These are phyloP conservation scores for Areca catechu DNA, from an alignment of 176 grass and related monocot genomes.

Conservation along the genomic window DNA sequence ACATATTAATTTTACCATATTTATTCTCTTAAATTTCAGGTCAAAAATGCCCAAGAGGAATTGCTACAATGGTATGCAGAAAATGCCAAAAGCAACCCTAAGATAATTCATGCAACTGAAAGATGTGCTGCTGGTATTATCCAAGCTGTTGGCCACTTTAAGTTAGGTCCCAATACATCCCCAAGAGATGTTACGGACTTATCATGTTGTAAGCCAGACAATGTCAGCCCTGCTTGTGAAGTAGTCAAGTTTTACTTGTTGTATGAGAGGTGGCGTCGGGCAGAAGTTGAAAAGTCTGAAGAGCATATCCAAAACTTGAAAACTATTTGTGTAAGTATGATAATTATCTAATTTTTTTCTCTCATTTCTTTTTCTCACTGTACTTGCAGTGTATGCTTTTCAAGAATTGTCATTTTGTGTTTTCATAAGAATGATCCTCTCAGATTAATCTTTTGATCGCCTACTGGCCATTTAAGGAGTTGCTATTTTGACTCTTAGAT, in stretches of 20 bases:
- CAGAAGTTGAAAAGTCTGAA: constrained; percentile 47
- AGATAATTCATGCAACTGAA: constrained; percentile 70
- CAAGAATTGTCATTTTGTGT: too few relatives aligned
- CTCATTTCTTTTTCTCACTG: too few relatives aligned
- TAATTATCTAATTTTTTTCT: constrained; percentile 5
- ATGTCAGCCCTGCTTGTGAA: constrained; percentile 35
- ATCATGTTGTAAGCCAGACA: constrained; percentile 39
- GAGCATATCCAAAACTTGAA: constrained; percentile 47
- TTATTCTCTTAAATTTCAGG: constrained; percentile 36
- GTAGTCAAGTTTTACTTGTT: constrained; percentile 73
- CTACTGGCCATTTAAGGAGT: too few relatives aligned
- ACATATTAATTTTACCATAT: background rate
- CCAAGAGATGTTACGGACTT: constrained; percentile 45
- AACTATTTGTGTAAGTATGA: constrained; percentile 53
- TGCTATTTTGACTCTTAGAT: too few relatives aligned
- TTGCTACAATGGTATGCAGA: constrained; percentile 72
- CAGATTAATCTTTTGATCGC: too few relatives aligned
- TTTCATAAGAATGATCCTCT: too few relatives aligned
- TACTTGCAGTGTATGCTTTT: too few relatives aligned
- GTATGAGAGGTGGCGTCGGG: constrained; percentile 69
- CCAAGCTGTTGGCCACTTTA: constrained; percentile 66
- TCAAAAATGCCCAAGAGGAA: constrained; percentile 81
- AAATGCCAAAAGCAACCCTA: constrained; percentile 44
- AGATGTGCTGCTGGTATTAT: constrained; percentile 72
- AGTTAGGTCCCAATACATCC: constrained; percentile 54